Evolutionary conservation across 495 filamentous ascomycete species (phyloP).

Genomic region (Annulohypoxylon bovei): DNA sequence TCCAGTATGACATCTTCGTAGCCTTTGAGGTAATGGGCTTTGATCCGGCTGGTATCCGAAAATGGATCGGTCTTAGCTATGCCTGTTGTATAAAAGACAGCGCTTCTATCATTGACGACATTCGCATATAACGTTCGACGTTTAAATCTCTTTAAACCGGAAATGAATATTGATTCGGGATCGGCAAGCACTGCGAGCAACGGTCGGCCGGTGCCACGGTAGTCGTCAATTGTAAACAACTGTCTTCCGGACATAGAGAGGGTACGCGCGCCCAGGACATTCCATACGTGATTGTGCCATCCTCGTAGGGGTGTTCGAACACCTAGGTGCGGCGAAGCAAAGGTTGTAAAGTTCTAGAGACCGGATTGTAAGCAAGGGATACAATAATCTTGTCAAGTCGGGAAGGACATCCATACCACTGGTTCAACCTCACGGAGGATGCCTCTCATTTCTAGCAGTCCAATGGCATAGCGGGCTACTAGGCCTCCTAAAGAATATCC

Average conservation of each 20-base stretch:
- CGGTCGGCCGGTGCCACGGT: constrained; percentile 81
- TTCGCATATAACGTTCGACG: constrained; percentile 83
- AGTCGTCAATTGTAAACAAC: constrained; percentile 86
- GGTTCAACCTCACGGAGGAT: constrained; percentile 81
- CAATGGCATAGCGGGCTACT: constrained; percentile 87
- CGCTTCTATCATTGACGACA: constrained; percentile 81
- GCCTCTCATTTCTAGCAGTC: constrained; percentile 81
- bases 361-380: constrained; percentile 34
- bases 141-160: constrained; percentile 77
- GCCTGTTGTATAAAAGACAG: constrained; percentile 81
- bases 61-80: constrained; percentile 82
- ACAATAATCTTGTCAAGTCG: background rate
- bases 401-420: constrained; percentile 61
- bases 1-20: constrained; percentile 84
- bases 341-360: constrained; percentile 85
- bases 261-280: constrained; percentile 78
- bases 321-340: constrained; percentile 90
- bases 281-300: constrained; percentile 74
- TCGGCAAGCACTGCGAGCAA: constrained; percentile 85
- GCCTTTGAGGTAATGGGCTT: constrained; percentile 75
- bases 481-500: constrained; percentile 93
- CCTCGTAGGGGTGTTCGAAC: constrained; percentile 79
- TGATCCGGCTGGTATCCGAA: constrained; percentile 67
- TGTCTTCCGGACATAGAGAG: constrained; percentile 85
- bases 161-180: constrained; percentile 84